phyloP scores from a whole-genome alignment of 352 stramenopile species.

The Peronospora belbahrii region DNA sequence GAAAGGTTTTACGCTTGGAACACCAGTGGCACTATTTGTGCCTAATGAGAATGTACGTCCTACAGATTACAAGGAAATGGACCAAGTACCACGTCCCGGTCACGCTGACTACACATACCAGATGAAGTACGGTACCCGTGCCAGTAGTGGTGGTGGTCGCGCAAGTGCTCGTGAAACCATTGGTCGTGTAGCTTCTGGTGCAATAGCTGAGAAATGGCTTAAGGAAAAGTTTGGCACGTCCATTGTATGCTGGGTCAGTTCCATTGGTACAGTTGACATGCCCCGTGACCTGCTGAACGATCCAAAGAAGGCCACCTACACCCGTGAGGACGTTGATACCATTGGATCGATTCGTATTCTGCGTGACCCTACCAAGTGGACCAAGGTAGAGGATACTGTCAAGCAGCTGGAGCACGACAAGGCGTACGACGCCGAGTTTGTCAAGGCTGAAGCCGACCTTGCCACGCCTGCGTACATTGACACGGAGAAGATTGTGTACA shows the following conservation, averaged over 20 bases:
- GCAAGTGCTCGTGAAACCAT: conserved; percentile 97
- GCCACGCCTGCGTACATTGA: conserved; percentile 88
- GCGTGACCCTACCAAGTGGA: conserved; percentile 61
- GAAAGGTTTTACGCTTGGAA: conserved; percentile 91
- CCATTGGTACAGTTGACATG: conserved; percentile 84
- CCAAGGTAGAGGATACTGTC: conserved; percentile 26
- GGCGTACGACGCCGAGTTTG: conserved; percentile 68
- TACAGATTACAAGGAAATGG: conserved; percentile 97
- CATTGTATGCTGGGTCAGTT: conserved; percentile 87
- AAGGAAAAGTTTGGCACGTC: conserved; percentile 85
- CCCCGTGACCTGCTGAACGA: conserved; percentile 57
- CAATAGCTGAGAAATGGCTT: conserved; percentile 95
- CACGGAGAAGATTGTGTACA: conserved; percentile 87
- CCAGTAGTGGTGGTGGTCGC: conserved; percentile 93
- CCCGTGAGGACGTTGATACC: conserved; percentile 76
- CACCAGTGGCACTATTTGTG: conserved; percentile 95
- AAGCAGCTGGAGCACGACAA: conserved; percentile 59
- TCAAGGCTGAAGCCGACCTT: conserved; percentile 45
- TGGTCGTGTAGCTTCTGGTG: conserved; percentile 93
- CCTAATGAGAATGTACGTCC: conserved; percentile 96
- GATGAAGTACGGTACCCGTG: conserved; percentile 98
- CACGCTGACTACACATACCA: conserved; percentile 99
- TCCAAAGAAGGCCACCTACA: conserved; percentile 57
- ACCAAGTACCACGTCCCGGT: conserved; percentile 81
- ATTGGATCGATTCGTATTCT: conserved; percentile 80